phyloP scores from a whole-genome alignment of 2,329 filamentous ascomycete genomes.

The Fusarium marasasianum region DNA sequence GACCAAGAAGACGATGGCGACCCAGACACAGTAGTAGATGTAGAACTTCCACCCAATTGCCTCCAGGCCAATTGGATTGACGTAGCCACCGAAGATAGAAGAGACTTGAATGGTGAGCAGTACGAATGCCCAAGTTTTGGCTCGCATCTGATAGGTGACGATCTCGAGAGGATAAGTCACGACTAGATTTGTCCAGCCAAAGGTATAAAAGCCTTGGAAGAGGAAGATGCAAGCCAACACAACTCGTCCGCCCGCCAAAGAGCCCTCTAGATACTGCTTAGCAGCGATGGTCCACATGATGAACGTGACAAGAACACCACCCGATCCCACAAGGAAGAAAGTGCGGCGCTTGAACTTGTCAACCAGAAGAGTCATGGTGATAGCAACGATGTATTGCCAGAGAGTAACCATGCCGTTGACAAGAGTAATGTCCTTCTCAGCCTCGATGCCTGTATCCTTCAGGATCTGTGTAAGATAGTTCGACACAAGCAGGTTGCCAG shows the following conservation, averaged over 20 bases:
- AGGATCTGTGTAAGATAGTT: constrained; percentile 54
- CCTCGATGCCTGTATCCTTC: constrained; percentile 51
- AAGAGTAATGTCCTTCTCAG: constrained; percentile 51
- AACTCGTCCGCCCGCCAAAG: constrained; percentile 45
- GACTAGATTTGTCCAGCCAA: constrained; percentile 55
- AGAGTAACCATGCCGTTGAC: constrained; percentile 54
- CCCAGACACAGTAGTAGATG: constrained; percentile 54
- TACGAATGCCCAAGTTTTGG: constrained; percentile 54
- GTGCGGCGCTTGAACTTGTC: constrained; percentile 50
- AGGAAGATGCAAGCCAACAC: constrained; percentile 55
- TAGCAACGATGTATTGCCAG: constrained; percentile 55
- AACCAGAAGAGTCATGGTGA: constrained; percentile 50
- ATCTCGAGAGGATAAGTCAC: constrained; percentile 56
- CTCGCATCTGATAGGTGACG: constrained; percentile 53
- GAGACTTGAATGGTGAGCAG: constrained; percentile 52
- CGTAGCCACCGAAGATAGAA: constrained; percentile 51
- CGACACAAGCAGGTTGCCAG: constrained; percentile 54
- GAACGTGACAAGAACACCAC: constrained; percentile 51
- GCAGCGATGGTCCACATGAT: constrained; percentile 53
- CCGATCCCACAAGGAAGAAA: constrained; percentile 52
- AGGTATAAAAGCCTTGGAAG: constrained; percentile 53
- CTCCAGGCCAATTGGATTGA: constrained; percentile 52
- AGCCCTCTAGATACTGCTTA: constrained; percentile 49
- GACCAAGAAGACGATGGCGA: constrained; percentile 48
- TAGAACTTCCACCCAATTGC: constrained; percentile 54